phyloP scores from a whole-genome alignment of 1,139 yeast species.

The Debaryomyces sp. region DNA sequence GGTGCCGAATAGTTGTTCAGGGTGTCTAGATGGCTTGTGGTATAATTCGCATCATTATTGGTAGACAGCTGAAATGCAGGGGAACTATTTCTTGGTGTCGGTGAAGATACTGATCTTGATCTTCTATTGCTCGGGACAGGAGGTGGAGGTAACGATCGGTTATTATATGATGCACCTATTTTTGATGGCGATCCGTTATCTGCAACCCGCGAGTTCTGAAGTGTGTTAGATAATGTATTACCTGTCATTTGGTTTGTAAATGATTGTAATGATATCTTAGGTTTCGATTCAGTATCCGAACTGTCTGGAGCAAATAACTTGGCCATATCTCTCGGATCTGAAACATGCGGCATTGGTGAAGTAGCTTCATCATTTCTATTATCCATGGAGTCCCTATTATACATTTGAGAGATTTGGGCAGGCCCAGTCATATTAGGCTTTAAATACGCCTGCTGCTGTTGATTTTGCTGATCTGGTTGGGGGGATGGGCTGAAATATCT shows the following conservation, averaged over 20 bases:
- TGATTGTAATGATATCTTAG: constrained; percentile 41
- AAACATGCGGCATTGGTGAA: constrained; percentile 37
- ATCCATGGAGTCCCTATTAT: constrained; percentile 7
- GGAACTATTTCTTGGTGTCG: constrained; percentile 35
- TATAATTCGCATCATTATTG: background rate
- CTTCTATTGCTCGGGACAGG: constrained; percentile 42
- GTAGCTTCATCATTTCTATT: constrained; percentile 4
- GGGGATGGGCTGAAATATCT: background rate
- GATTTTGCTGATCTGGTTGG: constrained; percentile 1
- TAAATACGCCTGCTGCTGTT: constrained; percentile 20
- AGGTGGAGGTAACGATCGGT: constrained; percentile 41
- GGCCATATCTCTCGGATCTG: constrained; percentile 45
- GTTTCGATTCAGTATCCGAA: constrained; percentile 14
- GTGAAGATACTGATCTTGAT: constrained; percentile 46
- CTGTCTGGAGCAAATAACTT: constrained; percentile 28
- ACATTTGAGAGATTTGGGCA: constrained; percentile 42
- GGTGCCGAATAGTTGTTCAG: constrained; percentile 11
- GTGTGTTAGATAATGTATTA: constrained; percentile 40
- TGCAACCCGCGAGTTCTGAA: constrained; percentile 31
- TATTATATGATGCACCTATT: constrained; percentile 26
- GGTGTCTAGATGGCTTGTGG: background rate
- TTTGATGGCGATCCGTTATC: constrained; percentile 23
- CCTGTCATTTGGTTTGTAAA: constrained; percentile 52
- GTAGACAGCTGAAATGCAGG: constrained; percentile 12
- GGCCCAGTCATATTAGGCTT: constrained; percentile 64